Percentiles rank a stretch among this genome's conserved stretches.
Evolutionary conservation across 1,284 basidiomycete genomes (phyloP).

Genomic region (Malassezia brasiliensis): DNA sequence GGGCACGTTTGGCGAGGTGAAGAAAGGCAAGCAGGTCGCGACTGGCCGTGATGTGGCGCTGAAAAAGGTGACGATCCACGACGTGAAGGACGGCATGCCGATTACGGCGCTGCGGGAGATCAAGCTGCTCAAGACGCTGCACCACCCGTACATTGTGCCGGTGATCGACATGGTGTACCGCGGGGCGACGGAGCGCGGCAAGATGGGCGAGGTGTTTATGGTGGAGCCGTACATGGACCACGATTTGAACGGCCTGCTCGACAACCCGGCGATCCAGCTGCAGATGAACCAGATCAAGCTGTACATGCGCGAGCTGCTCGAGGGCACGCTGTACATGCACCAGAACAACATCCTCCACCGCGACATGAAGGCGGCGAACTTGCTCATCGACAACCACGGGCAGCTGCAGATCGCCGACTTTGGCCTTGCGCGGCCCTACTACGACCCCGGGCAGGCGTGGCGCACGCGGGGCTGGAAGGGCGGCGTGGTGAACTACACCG

Average conservation of each 20-base stretch:
- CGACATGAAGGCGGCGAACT: slow-evolving; percentile 96
- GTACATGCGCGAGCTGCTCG: slow-evolving; percentile 86
- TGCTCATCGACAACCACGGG: slow-evolving; percentile 70
- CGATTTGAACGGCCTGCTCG: slow-evolving; percentile 80
- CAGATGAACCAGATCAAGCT: slow-evolving; percentile 65
- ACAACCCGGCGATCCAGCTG: slow-evolving; percentile 51
- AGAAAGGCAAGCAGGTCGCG: slow-evolving; percentile 38
- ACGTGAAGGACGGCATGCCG: slow-evolving; percentile 88
- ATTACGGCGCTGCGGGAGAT: slow-evolving; percentile 97
- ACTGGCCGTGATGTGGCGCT: slow-evolving; percentile 68
- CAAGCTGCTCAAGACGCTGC: slow-evolving; percentile 82
- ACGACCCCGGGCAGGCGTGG: slow-evolving; percentile 36
- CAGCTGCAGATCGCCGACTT: slow-evolving; percentile 70
- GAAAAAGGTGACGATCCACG: slow-evolving; percentile 90
- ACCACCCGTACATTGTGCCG: slow-evolving; percentile 74
- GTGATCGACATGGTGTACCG: slow-evolving; percentile 77
- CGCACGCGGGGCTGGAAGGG: slow-evolving; percentile 31
- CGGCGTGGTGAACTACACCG: slow-evolving; percentile 62
- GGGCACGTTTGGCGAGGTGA: slow-evolving; percentile 51
- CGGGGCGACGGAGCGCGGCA: slow-evolving; percentile 27
- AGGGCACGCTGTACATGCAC: slow-evolving; percentile 92
- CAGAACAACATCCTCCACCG: slow-evolving; percentile 92
- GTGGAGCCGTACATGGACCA: slow-evolving; percentile 99
- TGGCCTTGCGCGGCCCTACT: slow-evolving; percentile 67
- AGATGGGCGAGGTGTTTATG: slow-evolving; percentile 70